Conservation (phyloP, 768 basidiomycete species). For the Mycena belliarum region DNA sequence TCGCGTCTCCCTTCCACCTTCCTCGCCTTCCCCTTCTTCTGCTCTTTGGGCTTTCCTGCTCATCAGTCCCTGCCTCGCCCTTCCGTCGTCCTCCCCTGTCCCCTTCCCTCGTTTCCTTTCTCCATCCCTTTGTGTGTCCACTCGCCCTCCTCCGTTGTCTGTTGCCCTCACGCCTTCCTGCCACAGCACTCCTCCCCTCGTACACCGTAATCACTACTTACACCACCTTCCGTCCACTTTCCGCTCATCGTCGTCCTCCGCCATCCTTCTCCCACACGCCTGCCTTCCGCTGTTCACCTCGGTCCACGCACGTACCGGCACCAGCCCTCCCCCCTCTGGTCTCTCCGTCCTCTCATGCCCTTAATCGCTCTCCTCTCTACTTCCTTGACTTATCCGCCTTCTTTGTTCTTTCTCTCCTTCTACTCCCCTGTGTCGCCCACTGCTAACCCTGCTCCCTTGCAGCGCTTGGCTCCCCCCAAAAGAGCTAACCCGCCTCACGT, state of each 20-base stretch:
- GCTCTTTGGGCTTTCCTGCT: too few species aligned
- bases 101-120: background rate
- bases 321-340: too few species aligned
- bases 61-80: too few species aligned
- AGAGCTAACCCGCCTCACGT: constrained; percentile 78
- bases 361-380: too few species aligned
- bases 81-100: background rate
- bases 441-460: background rate
- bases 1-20: too few species aligned
- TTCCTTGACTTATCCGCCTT: too few species aligned
- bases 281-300: background rate
- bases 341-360: too few species aligned
- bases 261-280: background rate
- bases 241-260: background rate
- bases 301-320: too few species aligned
- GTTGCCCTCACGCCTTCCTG: background rate
- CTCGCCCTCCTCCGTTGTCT: background rate
- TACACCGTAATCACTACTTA: too few species aligned
- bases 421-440: background rate
- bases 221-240: background rate
- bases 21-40: too few species aligned
- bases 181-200: background rate
- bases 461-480: constrained; percentile 89
- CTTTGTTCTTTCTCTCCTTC: too few species aligned
- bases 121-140: background rate